Evolutionary conservation across 495 filamentous ascomycete genomes (phyloP), one percentile per base, ranked within the genome.

Genomic region (Oidiodendron maius): DNA sequence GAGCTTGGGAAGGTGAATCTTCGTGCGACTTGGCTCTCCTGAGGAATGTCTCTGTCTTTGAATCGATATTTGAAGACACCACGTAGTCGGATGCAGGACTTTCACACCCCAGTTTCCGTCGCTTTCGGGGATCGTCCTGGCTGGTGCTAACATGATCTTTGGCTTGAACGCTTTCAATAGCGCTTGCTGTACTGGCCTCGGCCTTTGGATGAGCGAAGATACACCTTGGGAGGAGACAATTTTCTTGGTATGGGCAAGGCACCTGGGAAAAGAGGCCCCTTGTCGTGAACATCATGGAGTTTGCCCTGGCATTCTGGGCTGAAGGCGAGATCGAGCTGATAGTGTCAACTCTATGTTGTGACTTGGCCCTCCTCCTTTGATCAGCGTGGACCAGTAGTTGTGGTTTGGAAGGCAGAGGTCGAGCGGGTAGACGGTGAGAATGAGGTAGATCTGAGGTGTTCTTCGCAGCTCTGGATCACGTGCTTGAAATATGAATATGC

Each of bases 251-350:
- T 24, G 59, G 59, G 37, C 59, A 62, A 20, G 36, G 9, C 16
- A 57, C 39, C n/a, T 42, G 44, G n/a, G 56, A 59, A 42, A 62
- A 62, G 5, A 59, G 37, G 13, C 51, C 53, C 26, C 57, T 56
- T n/a, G 59, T 44, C 2, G 46, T 46, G 43, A 62, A 62, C 59
- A 62, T 62, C 6, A 9, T 47, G 20, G 37, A 36, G 34, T 12
- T 8, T 40, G 10, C 16, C 18, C 38, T 15, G n/a, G n/a, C n/a
- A n/a, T n/a, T n/a, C n/a, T n/a, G n/a, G n/a, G n/a, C n/a, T n/a
- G n/a, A n/a, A n/a, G n/a, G n/a, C n/a, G n/a, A n/a, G n/a, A n/a
- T n/a, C n/a, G n/a, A n/a, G n/a, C n/a, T n/a, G n/a, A n/a, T n/a
- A n/a, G n/a, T n/a, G n/a, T n/a, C n/a, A n/a, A n/a, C n/a, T n/a